These are phyloP conservation scores for Fusarium fujikuroi DNA, from an alignment of 2,329 filamentous ascomycete species.

Conservation along the genomic window DNA sequence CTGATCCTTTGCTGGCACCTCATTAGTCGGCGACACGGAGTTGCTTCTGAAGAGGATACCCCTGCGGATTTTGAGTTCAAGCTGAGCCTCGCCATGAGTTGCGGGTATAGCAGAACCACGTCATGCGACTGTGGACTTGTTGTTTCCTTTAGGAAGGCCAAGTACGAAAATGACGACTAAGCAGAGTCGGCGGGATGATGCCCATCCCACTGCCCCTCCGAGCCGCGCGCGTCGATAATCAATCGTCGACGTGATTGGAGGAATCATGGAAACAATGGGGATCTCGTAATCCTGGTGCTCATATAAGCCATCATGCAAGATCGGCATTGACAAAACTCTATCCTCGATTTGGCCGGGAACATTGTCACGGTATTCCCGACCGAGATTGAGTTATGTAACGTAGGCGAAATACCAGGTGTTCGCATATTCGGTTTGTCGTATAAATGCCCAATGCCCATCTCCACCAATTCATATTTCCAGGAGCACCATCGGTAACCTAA, in stretches of 20 bases:
- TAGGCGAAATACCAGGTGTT: too few relatives aligned
- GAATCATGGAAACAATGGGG: not conserved
- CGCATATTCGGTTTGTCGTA: too few relatives aligned
- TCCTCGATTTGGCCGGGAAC: not conserved
- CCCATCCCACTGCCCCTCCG: not conserved
- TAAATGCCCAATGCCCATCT: too few relatives aligned
- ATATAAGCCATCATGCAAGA: not conserved
- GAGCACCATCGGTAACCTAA: too few relatives aligned
- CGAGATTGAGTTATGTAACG: not conserved
- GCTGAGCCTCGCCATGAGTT: not conserved
- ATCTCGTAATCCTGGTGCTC: not conserved
- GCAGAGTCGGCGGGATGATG: not conserved
- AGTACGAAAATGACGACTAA: not conserved
- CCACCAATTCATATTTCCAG: too few relatives aligned
- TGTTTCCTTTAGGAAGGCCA: not conserved
- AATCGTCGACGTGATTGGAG: not conserved
- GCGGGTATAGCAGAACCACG: not conserved
- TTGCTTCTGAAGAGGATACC: too few relatives aligned
- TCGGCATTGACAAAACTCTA: not conserved
- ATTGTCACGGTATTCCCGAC: not conserved
- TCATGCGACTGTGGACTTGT: rapidly evolving
- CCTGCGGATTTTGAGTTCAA: not conserved
- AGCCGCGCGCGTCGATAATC: not conserved
- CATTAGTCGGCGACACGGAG: too few relatives aligned
- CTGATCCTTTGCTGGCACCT: too few relatives aligned